Conservation (phyloP, 2,329 filamentous ascomycete species). For the Cladosporium sp. region DNA sequence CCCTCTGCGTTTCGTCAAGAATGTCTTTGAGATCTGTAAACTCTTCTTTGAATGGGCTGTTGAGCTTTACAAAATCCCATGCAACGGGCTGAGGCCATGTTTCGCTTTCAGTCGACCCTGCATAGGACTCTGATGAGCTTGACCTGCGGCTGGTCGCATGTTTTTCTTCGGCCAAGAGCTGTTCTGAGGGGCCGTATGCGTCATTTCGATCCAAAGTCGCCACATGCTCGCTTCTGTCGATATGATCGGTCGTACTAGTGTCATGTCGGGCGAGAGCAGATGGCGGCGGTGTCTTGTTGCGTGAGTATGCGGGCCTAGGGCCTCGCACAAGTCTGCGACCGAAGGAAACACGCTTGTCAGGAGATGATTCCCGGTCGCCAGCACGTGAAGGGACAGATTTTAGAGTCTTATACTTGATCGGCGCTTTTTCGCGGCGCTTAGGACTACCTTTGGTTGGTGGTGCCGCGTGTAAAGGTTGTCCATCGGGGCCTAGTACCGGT, state of each 20-base stretch:
- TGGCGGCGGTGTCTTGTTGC: background rate
- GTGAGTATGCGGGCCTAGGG: conserved; percentile 8
- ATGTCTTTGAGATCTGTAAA: background rate
- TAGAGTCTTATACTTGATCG: background rate
- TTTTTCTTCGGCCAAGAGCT: background rate
- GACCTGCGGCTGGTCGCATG: background rate
- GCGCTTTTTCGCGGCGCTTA: background rate
- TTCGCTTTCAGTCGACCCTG: background rate
- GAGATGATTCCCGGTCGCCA: background rate
- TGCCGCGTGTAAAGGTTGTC: background rate
- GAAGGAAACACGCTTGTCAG: conserved; percentile 4
- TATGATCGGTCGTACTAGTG: background rate
- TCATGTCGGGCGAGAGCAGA: background rate
- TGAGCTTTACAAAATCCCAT: background rate
- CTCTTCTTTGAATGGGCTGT: background rate
- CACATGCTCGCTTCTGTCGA: background rate
- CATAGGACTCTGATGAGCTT: background rate
- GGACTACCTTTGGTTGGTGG: background rate
- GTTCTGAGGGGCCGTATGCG: background rate
- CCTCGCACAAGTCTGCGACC: conserved; percentile 10
- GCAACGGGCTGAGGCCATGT: background rate
- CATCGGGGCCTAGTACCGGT: background rate
- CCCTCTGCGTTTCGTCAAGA: background rate
- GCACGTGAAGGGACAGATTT: background rate
- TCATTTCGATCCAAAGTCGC: background rate